Evolutionary conservation across 1,139 yeast species (phyloP), one percentile per base, ranked within the genome.

Genomic region (Yamadazyma sp.): DNA sequence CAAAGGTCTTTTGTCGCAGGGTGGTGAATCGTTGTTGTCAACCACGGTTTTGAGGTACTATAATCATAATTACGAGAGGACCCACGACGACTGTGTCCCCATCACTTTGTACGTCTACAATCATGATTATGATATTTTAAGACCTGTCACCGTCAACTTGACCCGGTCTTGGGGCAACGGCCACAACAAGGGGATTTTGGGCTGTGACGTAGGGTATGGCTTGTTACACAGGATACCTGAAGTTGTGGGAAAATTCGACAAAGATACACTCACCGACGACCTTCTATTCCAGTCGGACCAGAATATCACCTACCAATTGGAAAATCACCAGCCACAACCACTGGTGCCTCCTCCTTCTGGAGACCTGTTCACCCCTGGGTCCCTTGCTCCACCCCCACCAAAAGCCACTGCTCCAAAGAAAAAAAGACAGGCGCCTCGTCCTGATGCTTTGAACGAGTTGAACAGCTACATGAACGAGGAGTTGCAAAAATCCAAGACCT

Each of bases 121-220:
- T 60, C 91, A 85, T 51, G 94, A 86, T 52, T 83, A 81, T 54
- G 94, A 91, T 57, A 75, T 86, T 5, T 81, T 88, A 36, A 75
- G 98, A 49, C 96, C 96, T 0, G 95, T 91, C 3, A 79, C 88
- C 0, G 88, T 91, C 17, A 70, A 79, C 40, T 63, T 73, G 39
- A 61, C 73, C 3, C 61, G 68, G 36, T 47, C 60, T 12, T 72
- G 77, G 77, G 66, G 71, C 1, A 53, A 55, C 16, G 75, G 72
- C 4, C 88, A 91, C 2, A 73, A 73, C 44, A 75, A 71, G 45
- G 96, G 96, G 0, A 69, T 89, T 27, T 67, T 92, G 32, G 98
- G 98, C 1, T 91, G 97, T 62, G 96, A 91, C 50, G 95, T 92
- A 9, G 98, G 97, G 0, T 91, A 89, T 55, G 98, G 98, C 0